Evolutionary conservation across 257 asterid genomes (phyloP), one percentile per base, ranked within the genome.

Genomic region (Euphrasia confusa): DNA sequence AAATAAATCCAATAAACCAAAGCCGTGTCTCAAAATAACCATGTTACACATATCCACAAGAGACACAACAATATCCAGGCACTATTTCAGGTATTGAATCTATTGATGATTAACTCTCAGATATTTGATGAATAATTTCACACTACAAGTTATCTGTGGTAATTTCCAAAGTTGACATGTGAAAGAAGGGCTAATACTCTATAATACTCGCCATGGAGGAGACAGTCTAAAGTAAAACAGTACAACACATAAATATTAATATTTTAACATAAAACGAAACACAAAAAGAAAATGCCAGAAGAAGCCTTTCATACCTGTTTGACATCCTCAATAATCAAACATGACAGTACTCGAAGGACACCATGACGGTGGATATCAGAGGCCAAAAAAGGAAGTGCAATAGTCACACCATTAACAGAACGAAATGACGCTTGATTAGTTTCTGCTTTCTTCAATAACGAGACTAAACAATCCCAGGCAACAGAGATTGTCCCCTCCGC

Each of bases 381-480:
- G 42, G 83, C 91, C 83, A 93, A 76, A 71, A 93, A 87, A 24
- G 99, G 99, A 77, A 93, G 94, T 61, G 81, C 70, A 73, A 78
- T 65, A 37, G 89, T 62, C 68, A 85, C 83, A 68, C 96, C 99
- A 79, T 82, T 80, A 71, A 77, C 89, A 65, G 89, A 75, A 67
- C 97, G 99, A 74, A 93, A 89, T 58, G 88, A 82, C 18, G 80
- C 71, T 78, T 89, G 97, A 85, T 80, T 89, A 65, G 94, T 80
- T 75, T 93, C 97, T 56, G 95, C 79, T 82, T 85, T 93, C 89
- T 89, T 89, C 71, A 93, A 70, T 67, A 93, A 79, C 54, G 95
- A 87, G 70, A 89, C 87, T 78, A 87, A 65, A 80, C 95, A 93
- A 75, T 93, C 99, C 97, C 97, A 93, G 49, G 97, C 88, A 71